Conservation (phyloP, 306 rosid genomes). For the Lathyrus oleraceus region DNA sequence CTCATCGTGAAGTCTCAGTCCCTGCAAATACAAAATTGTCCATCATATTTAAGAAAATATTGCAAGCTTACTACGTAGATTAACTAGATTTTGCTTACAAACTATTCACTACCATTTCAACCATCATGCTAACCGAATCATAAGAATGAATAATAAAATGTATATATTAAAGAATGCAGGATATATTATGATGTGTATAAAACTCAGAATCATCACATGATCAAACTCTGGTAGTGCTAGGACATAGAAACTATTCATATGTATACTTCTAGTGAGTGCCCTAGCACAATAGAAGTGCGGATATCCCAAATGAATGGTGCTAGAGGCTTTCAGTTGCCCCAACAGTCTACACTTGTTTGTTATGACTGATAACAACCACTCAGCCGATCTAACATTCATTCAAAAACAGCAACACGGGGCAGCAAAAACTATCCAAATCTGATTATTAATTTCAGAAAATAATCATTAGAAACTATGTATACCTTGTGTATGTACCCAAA, state of each 20-base stretch:
- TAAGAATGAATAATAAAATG: slow-evolving; percentile 7
- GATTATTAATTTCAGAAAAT: slow-evolving; percentile 27
- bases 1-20: slow-evolving; percentile 70
- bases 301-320: slow-evolving; percentile 15
- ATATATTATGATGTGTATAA: not conserved
- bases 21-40: slow-evolving; percentile 50
- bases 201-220: slow-evolving; percentile 6
- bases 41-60: slow-evolving; percentile 4
- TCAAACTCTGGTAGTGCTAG: slow-evolving; percentile 18
- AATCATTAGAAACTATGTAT: slow-evolving; percentile 31
- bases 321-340: slow-evolving; percentile 3
- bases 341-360: slow-evolving; percentile 4
- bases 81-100: slow-evolving; percentile 4
- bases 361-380: slow-evolving; percentile 18
- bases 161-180: not conserved
- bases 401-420: not conserved
- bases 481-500: slow-evolving; percentile 89
- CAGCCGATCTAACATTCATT: slow-evolving; percentile 12
- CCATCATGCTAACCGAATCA: slow-evolving; percentile 21
- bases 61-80: not conserved
- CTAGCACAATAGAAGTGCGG: not conserved
- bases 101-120: not conserved
- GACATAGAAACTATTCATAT: slow-evolving; percentile 3
- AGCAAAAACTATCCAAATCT: slow-evolving; percentile 12
- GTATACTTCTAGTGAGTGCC: slow-evolving; percentile 4